A percentile compares a stretch with the other conserved stretches of the same genome.
These are phyloP conservation scores for Terana coerulea DNA, from an alignment of 768 basidiomycete species.

Conservation along the genomic window DNA sequence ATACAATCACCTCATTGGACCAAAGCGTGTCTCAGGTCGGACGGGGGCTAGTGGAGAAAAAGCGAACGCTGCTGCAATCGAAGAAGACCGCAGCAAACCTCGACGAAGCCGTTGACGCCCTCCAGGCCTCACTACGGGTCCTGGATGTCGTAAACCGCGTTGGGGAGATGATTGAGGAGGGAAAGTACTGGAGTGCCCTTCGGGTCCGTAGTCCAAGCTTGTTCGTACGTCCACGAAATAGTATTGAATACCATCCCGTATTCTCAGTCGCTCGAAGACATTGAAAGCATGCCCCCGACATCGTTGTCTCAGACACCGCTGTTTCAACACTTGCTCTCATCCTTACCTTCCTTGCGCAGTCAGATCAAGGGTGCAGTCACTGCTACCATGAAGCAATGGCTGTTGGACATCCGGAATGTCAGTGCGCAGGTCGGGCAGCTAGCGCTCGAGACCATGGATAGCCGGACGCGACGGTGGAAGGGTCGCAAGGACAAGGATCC, in stretches of 20 bases:
- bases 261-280: constrained; percentile 92
- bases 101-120: constrained; percentile 93
- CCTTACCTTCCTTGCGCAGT: constrained; percentile 82
- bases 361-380: constrained; percentile 94
- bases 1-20: constrained; percentile 88
- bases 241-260: constrained; percentile 23
- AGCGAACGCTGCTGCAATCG: constrained; percentile 81
- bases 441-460: constrained; percentile 88
- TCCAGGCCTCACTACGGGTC: constrained; percentile 89
- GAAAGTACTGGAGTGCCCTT: constrained; percentile 95
- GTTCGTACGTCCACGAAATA: constrained; percentile 13
- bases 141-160: constrained; percentile 92
- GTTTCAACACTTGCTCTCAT: constrained; percentile 87
- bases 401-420: constrained; percentile 89
- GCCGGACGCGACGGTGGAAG: constrained; percentile 79
- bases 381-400: constrained; percentile 94
- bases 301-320: constrained; percentile 91
- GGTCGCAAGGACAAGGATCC: constrained; percentile 80
- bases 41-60: constrained; percentile 87
- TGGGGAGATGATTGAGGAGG: constrained; percentile 87
- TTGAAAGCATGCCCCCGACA: constrained; percentile 84
- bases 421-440: constrained; percentile 82
- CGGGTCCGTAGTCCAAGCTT: constrained; percentile 58
- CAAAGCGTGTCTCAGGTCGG: constrained; percentile 86
- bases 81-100: constrained; percentile 92